A percentile compares a stretch with the other conserved stretches of the same genome.
Evolutionary conservation across 2,329 filamentous ascomycete genomes (phyloP).

Genomic region (Dactylellina haptotyla): DNA sequence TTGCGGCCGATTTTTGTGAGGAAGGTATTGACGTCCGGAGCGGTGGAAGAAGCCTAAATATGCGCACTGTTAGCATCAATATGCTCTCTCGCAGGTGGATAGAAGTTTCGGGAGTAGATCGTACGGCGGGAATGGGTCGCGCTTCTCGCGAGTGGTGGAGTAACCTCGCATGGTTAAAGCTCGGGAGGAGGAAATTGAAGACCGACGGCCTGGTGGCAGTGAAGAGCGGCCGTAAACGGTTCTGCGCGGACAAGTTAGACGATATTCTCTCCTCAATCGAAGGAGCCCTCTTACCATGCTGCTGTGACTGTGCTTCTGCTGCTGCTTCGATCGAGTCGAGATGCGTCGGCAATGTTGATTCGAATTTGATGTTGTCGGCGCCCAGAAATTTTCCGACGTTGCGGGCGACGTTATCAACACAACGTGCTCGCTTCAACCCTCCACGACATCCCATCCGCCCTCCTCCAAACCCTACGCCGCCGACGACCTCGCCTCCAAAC

Average conservation of each 20-base stretch:
- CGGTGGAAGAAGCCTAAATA: conserved; percentile 61
- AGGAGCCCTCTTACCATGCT: conserved; percentile 18
- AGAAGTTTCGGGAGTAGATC: not conserved
- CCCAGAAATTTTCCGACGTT: conserved; percentile 25
- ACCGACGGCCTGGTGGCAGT: conserved; percentile 29
- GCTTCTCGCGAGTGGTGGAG: conserved; percentile 40
- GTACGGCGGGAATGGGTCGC: conserved; percentile 41
- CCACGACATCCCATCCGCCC: not conserved
- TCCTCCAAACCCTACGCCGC: no score
- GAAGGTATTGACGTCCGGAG: conserved; percentile 84
- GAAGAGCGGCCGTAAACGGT: conserved; percentile 42
- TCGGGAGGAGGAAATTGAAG: conserved; percentile 32
- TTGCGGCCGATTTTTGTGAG: conserved; percentile 89
- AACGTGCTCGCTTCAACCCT: conserved; percentile 12
- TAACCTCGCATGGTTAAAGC: conserved; percentile 50
- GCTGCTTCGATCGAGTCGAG: not conserved
- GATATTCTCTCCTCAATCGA: not conserved
- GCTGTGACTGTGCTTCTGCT: not conserved
- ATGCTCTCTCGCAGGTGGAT: not conserved
- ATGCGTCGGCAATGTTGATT: not conserved
- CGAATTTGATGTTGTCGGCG: not conserved
- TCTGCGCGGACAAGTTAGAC: conserved; percentile 18
- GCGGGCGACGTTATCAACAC: conserved; percentile 22
- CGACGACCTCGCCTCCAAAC: not conserved
- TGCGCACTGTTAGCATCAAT: not conserved